Evolutionary conservation across 495 filamentous ascomycete genomes (phyloP), one percentile per base, ranked within the genome.

Genomic region (Talaromyces nanjingensis): DNA sequence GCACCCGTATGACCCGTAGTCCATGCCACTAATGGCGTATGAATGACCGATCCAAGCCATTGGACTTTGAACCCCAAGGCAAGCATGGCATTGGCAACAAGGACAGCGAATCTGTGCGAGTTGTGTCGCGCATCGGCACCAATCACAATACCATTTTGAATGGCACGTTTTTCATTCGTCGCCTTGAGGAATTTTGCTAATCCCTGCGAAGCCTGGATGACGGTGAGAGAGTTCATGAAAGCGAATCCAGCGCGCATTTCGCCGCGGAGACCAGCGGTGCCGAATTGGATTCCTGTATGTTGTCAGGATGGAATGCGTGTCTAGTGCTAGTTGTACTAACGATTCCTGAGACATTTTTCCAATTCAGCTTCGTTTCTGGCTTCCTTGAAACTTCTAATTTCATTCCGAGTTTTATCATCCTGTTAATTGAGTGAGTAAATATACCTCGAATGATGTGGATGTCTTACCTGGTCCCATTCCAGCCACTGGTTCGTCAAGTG

Each of bases 171-270:
- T 60, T 72, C 69, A 24, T 73, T 70, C 24, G 71, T 65, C 18
- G 73, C 56, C 29, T 81, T 71, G 31, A 91, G 75, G 66, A 88
- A 88, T 63, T 78, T 82, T 18, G 88, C 88, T 20, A 90, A 76
- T 1, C 88, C 88, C 73, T 90, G 88, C 0, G 88, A 88, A 53
- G 88, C 85, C 71, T 90, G 88, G 39, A 90, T 89, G 56, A 90
- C 84, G 0, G 86, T 90, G 60, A 90, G 69, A 24, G 78, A 78
- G 71, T 90, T 91, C 81, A 91, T 86, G 64, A 83, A 84, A 0
- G 86, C 77, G 72, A 89, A 90, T 0, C 88, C 88, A 34, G 87
- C 87, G 63, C 86, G 78, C 88, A 91, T 91, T 39, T 78, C 81
- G 54, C 84, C 86, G 16, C 88, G 81, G 1, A 91, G 77, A 66